Evolutionary conservation across 768 basidiomycete genomes (phyloP).

Genomic region (Hericium coralloides): DNA sequence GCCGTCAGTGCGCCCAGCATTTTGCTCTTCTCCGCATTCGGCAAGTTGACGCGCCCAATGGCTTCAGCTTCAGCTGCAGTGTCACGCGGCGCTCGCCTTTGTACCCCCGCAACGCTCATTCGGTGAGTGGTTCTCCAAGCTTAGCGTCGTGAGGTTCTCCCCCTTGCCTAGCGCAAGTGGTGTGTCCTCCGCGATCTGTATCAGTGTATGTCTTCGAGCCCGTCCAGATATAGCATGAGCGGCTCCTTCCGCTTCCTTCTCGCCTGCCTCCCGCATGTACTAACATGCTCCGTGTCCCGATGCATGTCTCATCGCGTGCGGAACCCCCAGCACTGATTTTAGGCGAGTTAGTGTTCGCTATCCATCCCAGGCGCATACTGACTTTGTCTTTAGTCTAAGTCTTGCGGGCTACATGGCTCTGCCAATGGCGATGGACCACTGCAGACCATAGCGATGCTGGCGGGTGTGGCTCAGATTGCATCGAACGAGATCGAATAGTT

Average conservation of each 20-base stretch:
- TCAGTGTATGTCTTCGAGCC: constrained; percentile 33
- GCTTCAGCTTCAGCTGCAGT: constrained; percentile 85
- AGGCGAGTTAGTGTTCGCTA: no score
- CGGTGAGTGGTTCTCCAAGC: constrained; percentile 62
- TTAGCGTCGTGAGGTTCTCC: constrained; percentile 47
- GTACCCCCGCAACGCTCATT: constrained; percentile 78
- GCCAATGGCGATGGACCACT: no score
- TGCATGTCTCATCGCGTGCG: no score
- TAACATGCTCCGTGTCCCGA: no score
- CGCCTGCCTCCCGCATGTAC: constrained; percentile 29
- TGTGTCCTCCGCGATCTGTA: constrained; percentile 39
- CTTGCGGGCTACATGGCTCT: no score
- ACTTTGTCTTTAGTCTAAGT: no score
- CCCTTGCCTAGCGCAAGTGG: constrained; percentile 53
- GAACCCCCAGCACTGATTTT: no score
- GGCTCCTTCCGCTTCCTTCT: constrained; percentile 33
- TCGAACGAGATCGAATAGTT: no score
- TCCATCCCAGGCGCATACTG: no score
- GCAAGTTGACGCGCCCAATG: constrained; percentile 89
- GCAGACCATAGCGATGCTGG: no score
- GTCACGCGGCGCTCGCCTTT: constrained; percentile 69
- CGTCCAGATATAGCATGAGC: constrained; percentile 55
- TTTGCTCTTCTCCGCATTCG: constrained; percentile 92
- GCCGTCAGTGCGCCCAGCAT: constrained; percentile 84
- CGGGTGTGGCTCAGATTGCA: no score